phyloP scores from a whole-genome alignment of 225 moss, liverwort and hornwort genomes.

The Pleurozium schreberi region DNA sequence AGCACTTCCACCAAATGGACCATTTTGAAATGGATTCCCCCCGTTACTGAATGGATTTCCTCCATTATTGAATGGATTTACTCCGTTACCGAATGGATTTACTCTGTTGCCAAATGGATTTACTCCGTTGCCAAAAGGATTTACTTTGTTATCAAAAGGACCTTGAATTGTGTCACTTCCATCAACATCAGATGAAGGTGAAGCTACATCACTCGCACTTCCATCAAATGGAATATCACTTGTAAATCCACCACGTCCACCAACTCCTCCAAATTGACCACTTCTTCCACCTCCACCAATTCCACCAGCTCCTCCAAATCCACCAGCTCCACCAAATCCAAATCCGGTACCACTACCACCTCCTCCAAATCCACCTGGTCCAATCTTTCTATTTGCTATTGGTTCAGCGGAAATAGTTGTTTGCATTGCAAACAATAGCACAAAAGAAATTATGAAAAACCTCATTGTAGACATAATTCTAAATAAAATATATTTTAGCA shows the following conservation, averaged over 20 bases:
- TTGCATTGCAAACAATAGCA: background rate
- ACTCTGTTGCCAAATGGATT: no score
- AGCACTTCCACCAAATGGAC: background rate
- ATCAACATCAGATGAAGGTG: no score
- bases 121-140: no score
- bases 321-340: background rate
- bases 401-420: background rate
- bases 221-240: background rate
- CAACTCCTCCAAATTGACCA: background rate
- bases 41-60: no score
- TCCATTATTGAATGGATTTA: no score
- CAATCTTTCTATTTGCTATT: background rate
- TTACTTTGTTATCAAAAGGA: no score
- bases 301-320: background rate
- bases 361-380: background rate
- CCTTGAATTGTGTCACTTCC: no score
- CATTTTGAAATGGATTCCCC: no score
- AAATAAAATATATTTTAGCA: background rate
- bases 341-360: background rate
- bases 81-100: no score
- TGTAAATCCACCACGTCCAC: background rate
- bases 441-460: background rate
- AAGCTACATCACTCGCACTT: background rate
- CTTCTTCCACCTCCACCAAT: background rate
- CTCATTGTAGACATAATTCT: background rate